Evolutionary conservation across 805 yeast species (phyloP).

Genomic region (Cyberlindnera petersonii): DNA sequence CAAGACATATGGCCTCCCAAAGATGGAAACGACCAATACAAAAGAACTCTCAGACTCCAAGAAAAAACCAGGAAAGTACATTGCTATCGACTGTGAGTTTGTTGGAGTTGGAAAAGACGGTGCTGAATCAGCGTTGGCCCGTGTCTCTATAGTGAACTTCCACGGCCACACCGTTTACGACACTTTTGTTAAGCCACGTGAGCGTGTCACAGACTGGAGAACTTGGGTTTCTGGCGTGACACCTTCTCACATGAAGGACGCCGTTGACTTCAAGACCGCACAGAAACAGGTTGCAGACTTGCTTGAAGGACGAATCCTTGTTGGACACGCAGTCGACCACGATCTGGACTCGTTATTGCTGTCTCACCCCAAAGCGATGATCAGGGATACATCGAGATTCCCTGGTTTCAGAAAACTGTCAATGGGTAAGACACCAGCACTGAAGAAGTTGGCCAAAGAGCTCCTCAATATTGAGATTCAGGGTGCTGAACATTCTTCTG

Average conservation of each 20-base stretch:
- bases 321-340: slow-evolving; percentile 83
- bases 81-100: slow-evolving; percentile 91
- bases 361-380: slow-evolving; percentile 58
- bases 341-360: slow-evolving; percentile 68
- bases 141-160: slow-evolving; percentile 84
- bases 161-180: slow-evolving; percentile 73
- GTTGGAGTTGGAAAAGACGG: slow-evolving; percentile 87
- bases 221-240: slow-evolving; percentile 89
- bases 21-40: slow-evolving; percentile 5
- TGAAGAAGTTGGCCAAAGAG: slow-evolving; percentile 60
- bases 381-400: slow-evolving; percentile 73
- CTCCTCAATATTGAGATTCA: slow-evolving; percentile 63
- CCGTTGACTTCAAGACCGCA: slow-evolving; percentile 64
- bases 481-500: slow-evolving; percentile 74
- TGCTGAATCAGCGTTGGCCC: slow-evolving; percentile 64
- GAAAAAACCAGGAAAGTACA: slow-evolving; percentile 59
- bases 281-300: slow-evolving; percentile 52
- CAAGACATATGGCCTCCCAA: slow-evolving; percentile 21
- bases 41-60: slow-evolving; percentile 28
- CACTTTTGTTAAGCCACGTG: slow-evolving; percentile 69
- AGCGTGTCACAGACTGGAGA: slow-evolving; percentile 82
- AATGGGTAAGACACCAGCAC: slow-evolving; percentile 66
- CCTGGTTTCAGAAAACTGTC: slow-evolving; percentile 54
- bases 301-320: slow-evolving; percentile 52
- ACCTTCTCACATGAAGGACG: slow-evolving; percentile 63